phyloP scores from a whole-genome alignment of 2,329 filamentous ascomycete genomes.

The Neocucurbitaria cava region DNA sequence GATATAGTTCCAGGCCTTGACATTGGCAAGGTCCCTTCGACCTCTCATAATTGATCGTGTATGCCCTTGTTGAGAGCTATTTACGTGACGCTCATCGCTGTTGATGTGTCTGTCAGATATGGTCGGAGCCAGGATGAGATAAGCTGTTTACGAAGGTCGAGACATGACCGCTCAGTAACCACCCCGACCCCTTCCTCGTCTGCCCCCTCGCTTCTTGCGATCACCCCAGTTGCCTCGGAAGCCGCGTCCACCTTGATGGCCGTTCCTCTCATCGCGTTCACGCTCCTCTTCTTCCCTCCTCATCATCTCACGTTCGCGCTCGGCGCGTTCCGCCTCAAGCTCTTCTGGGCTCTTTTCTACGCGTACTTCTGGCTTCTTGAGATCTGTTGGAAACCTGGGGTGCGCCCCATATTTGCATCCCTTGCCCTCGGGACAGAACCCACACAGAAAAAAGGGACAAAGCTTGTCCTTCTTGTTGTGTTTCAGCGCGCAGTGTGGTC shows the following conservation, averaged over 20 bases:
- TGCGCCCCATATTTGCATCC: constrained; percentile 82
- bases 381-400: constrained; percentile 77
- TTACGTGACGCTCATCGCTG: neutral
- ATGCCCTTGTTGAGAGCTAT: neutral
- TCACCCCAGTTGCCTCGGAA: constrained; percentile 43
- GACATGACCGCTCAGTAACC: constrained; percentile 19
- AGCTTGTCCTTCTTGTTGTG: constrained; percentile 78
- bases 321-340: constrained; percentile 64
- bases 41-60: neutral
- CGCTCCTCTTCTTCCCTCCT: constrained; percentile 50
- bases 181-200: constrained; percentile 33
- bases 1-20: neutral
- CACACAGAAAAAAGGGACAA: constrained; percentile 86
- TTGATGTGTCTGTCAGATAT: neutral
- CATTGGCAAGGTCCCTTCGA: neutral
- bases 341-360: constrained; percentile 78
- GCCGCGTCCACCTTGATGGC: constrained; percentile 36
- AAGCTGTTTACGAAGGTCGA: neutral
- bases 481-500: constrained; percentile 84
- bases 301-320: constrained; percentile 57
- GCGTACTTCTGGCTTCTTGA: constrained; percentile 64
- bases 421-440: constrained; percentile 88
- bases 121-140: neutral
- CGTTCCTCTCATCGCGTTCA: constrained; percentile 46
- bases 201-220: constrained; percentile 40